Conservation (phyloP, 164 flowering plant genomes). For the Buxus sempervirens region DNA sequence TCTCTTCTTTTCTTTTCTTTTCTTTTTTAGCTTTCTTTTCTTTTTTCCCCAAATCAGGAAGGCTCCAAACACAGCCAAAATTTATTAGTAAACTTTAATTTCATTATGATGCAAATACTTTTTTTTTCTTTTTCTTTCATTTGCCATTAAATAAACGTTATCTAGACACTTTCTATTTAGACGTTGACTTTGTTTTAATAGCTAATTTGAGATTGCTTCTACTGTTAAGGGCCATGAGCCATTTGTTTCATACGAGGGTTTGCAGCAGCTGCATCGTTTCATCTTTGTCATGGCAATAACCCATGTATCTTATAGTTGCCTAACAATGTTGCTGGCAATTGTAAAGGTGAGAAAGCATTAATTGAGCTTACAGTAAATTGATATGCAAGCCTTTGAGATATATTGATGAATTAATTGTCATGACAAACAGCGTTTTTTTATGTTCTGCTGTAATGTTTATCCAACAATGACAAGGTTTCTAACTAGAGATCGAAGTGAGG, state of each 20-base stretch:
- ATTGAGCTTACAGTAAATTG: background rate
- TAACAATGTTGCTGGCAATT: constrained; percentile 92
- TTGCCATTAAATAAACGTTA: background rate
- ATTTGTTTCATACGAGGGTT: constrained; percentile 94
- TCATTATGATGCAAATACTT: background rate
- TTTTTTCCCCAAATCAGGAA: no score
- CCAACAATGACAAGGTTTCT: no score
- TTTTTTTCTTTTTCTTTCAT: background rate
- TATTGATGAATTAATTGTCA: background rate
- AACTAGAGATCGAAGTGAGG: no score
- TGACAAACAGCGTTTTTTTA: background rate
- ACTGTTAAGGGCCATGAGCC: constrained; percentile 77
- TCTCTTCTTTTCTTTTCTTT: no score
- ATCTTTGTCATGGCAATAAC: constrained; percentile 98
- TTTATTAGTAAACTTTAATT: background rate
- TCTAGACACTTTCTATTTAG: constrained; percentile 2
- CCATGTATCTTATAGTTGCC: constrained; percentile 92
- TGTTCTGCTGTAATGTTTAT: no score
- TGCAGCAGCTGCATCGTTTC: constrained; percentile 97
- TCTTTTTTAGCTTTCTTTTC: no score
- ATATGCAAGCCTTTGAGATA: background rate
- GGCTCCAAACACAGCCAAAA: no score
- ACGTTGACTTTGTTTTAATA: background rate
- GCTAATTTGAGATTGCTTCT: constrained; percentile 4
- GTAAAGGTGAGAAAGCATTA: constrained; percentile 66